A percentile compares a stretch with the other conserved stretches of the same genome.
These are phyloP conservation scores for Mycena sp. DNA, from an alignment of 1,284 basidiomycete species.

Conservation along the genomic window DNA sequence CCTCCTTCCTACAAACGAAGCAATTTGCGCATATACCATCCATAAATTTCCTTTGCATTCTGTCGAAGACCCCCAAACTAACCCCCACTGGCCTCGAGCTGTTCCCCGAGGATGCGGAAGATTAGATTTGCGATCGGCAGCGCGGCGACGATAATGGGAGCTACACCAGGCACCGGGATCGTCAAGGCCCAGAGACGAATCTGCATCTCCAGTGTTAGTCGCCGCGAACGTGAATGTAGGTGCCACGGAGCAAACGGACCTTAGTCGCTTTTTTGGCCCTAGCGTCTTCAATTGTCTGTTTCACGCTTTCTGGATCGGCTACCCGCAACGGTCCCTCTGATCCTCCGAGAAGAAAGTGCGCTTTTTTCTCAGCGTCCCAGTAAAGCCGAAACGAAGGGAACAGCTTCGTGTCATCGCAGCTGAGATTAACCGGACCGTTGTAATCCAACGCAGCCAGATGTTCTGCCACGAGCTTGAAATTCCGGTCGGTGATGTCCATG, in stretches of 20 bases:
- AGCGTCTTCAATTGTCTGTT: no score
- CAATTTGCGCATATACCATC: no score
- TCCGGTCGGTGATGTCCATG: constrained; percentile 24
- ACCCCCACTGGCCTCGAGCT: no score
- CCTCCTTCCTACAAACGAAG: no score
- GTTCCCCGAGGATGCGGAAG: no score
- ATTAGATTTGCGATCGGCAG: no score
- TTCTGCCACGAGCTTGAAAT: constrained; percentile 2
- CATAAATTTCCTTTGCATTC: no score
- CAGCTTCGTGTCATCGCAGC: constrained; percentile 45
- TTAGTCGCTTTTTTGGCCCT: not conserved
- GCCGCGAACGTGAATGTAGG: not conserved
- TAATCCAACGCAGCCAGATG: constrained; percentile 28
- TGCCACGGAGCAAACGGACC: not conserved
- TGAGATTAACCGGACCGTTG: constrained; percentile 35
- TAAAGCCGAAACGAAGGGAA: constrained; percentile 32
- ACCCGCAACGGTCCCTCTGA: no score
- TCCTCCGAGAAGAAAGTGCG: not conserved
- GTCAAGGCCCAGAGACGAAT: constrained; percentile 6
- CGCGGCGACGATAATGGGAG: constrained; percentile 39
- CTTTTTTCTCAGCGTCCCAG: constrained; percentile 34
- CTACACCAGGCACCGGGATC: not conserved
- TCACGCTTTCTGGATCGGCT: no score
- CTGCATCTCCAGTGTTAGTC: not conserved
- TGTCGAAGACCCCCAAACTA: no score